These are phyloP conservation scores for Brassica carinata DNA, from an alignment of 345 rosid species.

Conservation along the genomic window DNA sequence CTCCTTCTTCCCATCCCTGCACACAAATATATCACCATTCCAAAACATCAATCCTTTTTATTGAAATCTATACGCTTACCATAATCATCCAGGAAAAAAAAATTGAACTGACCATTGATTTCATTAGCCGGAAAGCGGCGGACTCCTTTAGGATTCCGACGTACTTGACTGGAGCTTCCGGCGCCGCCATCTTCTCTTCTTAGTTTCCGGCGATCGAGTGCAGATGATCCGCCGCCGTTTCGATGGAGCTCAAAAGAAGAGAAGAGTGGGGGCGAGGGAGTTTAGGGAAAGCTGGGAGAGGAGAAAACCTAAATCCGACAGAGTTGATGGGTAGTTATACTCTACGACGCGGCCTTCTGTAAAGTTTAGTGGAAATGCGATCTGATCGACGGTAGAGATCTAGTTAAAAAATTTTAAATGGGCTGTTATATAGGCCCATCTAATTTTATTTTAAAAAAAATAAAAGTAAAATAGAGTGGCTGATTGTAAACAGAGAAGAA, in stretches of 20 bases:
- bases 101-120: conserved; percentile 67
- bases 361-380: background rate
- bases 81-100: background rate
- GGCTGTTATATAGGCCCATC: conserved; percentile 8
- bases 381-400: conserved; percentile 1
- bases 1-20: conserved; percentile 99
- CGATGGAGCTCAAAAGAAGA: conserved; percentile 17
- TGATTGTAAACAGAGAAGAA: conserved; percentile 11
- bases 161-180: conserved; percentile 88
- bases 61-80: background rate
- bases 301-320: conserved; percentile 42
- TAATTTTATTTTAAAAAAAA: background rate
- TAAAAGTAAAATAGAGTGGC: background rate
- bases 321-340: conserved; percentile 5
- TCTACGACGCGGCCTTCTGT: conserved; percentile 22
- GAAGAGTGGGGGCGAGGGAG: conserved; percentile 37
- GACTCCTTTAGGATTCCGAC: conserved; percentile 81
- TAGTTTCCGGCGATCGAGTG: conserved; percentile 27
- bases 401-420: background rate
- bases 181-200: conserved; percentile 68
- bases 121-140: conserved; percentile 95
- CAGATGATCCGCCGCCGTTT: conserved; percentile 46
- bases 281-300: background rate
- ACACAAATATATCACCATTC: conserved; percentile 7
- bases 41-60: background rate